Evolutionary conservation across 129 eudicot species (phyloP), one percentile per base, ranked within the genome.

Genomic region (Chrysanthemum seticuspe): DNA sequence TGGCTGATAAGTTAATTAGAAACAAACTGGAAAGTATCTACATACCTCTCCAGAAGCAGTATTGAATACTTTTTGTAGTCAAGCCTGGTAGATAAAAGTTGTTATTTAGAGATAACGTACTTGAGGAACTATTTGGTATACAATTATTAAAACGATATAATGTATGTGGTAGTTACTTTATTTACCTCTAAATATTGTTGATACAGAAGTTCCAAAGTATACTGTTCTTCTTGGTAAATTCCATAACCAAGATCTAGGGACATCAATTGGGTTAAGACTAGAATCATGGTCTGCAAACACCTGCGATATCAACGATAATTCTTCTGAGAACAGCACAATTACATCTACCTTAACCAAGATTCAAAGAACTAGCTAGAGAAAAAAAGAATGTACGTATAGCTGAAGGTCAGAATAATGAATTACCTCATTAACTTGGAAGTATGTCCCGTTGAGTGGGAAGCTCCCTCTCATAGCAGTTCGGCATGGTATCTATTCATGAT

Each of bases 371-470:
- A 40, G 66, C 66, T 61, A 60, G 4, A 2, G 31, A 61, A 11
- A 11, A 50, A 14, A 15, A 2, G 29, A 15, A 10, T 15, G 5
- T 21, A 10, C 23, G 9, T 16, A 15, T 58, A 14, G 62, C 52
- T 31, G 63, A 71, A 27, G 10, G 65, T 29, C 13, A 55, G 56
- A 65, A 60, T 55, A 47, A 50, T 72, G 13, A 36, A 51, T 59
- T 82, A 93, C 98, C 97, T 93, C 98, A 67, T 93, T 93, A 8
- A 93, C 96, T 85, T 93, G 98, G 75, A 90, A 93, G 85, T 93
- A 93, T 72, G 98, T 93, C 57, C 97, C 98, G 55, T 93, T 93
- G 10, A 93, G 81, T 62, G 98, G 96, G 77, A 93, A 93, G 76
- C 90, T 85, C 75, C 97, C 97, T 83, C 98, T 84, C 97, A 89